Evolutionary conservation across 768 basidiomycete genomes (phyloP), one percentile per base, ranked within the genome.

Genomic region (Piloderma croceum): DNA sequence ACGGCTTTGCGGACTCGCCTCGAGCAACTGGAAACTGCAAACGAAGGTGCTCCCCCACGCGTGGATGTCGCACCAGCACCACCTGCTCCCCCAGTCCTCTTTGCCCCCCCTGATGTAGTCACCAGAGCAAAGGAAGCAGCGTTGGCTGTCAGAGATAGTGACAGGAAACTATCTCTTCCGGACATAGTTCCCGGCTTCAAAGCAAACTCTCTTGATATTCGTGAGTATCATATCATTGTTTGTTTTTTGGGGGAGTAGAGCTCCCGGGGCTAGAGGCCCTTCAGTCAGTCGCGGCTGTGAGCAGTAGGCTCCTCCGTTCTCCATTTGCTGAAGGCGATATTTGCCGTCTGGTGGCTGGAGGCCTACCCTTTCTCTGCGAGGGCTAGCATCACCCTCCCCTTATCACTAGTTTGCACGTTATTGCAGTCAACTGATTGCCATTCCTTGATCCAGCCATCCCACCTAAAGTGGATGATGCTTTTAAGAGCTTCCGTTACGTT

Each of bases 161-260:
- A n/a, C n/a, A n/a, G n/a, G n/a, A n/a, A n/a, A n/a, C n/a, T n/a
- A n/a, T n/a, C n/a, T n/a, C n/a, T n/a, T n/a, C n/a, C n/a, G n/a
- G n/a, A n/a, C n/a, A 41, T 56, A 5, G 36, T 40, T n/a, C 49
- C 51, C 2, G 53, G 56, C 10, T 47, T 45, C 46, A 54, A 57
- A 34, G 51, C 45, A 5, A 46, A 48, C 27, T 24, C 51, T 3
- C 39, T 57, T 13, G 43, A 50, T 31, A 17, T 39, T 25, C 39
- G 55, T 54, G 42, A 51, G 53, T 46, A 11, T 33, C 2, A 6
- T 15, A 15, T 6, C 40, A 15, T 31, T 38, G 20, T 32, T 35
- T 21, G n/a, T n/a, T n/a, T n/a, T n/a, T n/a, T n/a, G n/a, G n/a
- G n/a, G n/a, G n/a, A n/a, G n/a, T n/a, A n/a, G n/a, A n/a, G n/a